Evolutionary conservation across 2,329 filamentous ascomycete species (phyloP), one percentile per base, ranked within the genome.

Genomic region (Penicillium sp.): DNA sequence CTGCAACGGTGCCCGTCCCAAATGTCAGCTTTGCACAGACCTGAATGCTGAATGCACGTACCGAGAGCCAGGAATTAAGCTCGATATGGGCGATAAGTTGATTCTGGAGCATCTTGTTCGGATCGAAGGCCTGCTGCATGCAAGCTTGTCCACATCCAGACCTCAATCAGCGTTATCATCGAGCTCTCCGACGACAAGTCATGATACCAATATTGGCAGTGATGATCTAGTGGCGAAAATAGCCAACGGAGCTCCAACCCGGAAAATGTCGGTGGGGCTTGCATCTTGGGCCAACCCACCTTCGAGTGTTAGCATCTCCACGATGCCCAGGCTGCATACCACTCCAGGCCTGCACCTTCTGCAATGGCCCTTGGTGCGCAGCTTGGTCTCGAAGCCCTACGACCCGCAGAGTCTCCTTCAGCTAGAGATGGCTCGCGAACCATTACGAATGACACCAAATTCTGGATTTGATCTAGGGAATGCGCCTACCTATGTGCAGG

Each of bases 81-180:
- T 95, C 10, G 91, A 95, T 72, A 90, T 90, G 35, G 91, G 91
- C 63, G 91, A 93, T 78, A 93, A 93, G 77, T 80, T 95, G 55
- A 95, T 95, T 60, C 78, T 95, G 37, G 91, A 93, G 71, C 88
- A 89, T 55, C 80, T 95, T 35, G 86, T 83, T 66, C 86, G 89
- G 53, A 93, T 95, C 67, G 91, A 95, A 73, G 88, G 82, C 50
- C 78, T 95, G 45, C 80, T 95, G n/a, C 89, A 93, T 71, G 86
- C 88, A 62, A 89, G 80, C 63, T 77, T 92, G 68, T 47, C 53
- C 52, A 29, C 37, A 61, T 26, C 61, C 35, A 16, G 35, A n/a
- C 16, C 35, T 37, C 35, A 37, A 37, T 8, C 35, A 8, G n/a
- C 8, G 5, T 37, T 37, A 8, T 37, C 35, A 37, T 37, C 35